phyloP scores from a whole-genome alignment of 2,329 filamentous ascomycete species.

The Fusarium odoratissimum region DNA sequence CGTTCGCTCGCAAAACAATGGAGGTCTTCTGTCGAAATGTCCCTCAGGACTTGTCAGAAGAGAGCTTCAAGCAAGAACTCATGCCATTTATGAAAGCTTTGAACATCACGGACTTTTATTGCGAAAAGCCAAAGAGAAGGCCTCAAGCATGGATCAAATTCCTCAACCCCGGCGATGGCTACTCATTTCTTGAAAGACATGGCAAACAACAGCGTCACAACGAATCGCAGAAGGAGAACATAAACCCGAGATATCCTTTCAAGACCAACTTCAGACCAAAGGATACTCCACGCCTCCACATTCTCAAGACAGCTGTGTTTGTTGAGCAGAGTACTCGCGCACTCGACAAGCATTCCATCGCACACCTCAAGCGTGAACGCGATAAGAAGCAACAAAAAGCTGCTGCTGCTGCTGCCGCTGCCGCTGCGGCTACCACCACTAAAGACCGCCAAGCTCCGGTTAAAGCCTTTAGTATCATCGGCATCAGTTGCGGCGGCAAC shows the following conservation, averaged over 20 bases:
- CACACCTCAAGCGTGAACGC: slow-evolving; percentile 46
- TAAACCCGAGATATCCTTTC: neutral
- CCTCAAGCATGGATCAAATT: slow-evolving; percentile 57
- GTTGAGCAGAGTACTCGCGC: slow-evolving; percentile 51
- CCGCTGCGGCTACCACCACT: neutral
- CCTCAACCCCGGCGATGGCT: slow-evolving; percentile 52
- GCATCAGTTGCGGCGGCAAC: slow-evolving; percentile 61
- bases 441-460: slow-evolving; percentile 36
- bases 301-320: slow-evolving; percentile 47
- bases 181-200: slow-evolving; percentile 55
- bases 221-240: slow-evolving; percentile 8
- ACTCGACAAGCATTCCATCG: slow-evolving; percentile 40
- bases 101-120: slow-evolving; percentile 56
- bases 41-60: slow-evolving; percentile 54
- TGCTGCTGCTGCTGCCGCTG: neutral
- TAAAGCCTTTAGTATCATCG: slow-evolving; percentile 28
- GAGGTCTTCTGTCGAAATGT: slow-evolving; percentile 60
- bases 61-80: slow-evolving; percentile 54
- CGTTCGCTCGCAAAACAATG: slow-evolving; percentile 48
- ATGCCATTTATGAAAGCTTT: slow-evolving; percentile 54
- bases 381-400: slow-evolving; percentile 43
- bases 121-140: slow-evolving; percentile 55
- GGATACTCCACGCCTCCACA: slow-evolving; percentile 46
- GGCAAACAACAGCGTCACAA: slow-evolving; percentile 40
- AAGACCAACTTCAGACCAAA: neutral